Base-by-base conservation (phyloP, 805 yeast genomes). In the Blastobotrys chiropterorum region DNA sequence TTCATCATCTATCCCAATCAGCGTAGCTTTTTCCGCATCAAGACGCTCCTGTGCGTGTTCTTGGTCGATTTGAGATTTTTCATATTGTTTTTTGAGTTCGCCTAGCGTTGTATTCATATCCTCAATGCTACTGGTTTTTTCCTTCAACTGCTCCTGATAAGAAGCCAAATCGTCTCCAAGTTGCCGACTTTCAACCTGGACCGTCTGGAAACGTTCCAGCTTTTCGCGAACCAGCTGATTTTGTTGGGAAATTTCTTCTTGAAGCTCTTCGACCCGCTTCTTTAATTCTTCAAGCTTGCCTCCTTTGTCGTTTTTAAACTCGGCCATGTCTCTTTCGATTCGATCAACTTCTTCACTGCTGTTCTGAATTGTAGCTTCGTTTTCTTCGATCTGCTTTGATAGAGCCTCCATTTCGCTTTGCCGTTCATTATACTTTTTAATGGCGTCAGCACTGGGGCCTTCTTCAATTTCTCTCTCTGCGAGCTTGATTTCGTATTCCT, bases 301-400 rank as follows among this genome's bases (percentile, higher is more conserved):
- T 0, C 90, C 88, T 59, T 90, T 90, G 65, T 95, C 85, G 44
- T 71, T 72, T 53, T 78, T 80, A 64, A 90, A 92, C 60, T 94
- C 98, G 49, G 76, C 73, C 72, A 90, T 86, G 65, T 94, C 98
- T 15, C 72, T 77, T 62, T 86, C 86, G 49, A 86, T 82, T 5
- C 64, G 63, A 2, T 60, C 57, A 11, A 86, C 77, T 26, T 83
- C 85, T 0, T 52, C 53, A 31, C 71, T 64, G 40, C 72, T 72
- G 2, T 59, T 60, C 1, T 58, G 49, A 2, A 72, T 64, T 14
- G 65, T 59, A 2, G 61, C 56, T 16, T 70, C 63, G 15, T 76
- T 73, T 4, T 66, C 66, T 1, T 57, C 49, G 3, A 83, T 73
- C 19, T 68, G 64, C 3, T 61, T 59, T 16, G 69, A 62, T 19